Conservation (phyloP, 2,329 filamentous ascomycete species). For the Cryphonectria parasitica region DNA sequence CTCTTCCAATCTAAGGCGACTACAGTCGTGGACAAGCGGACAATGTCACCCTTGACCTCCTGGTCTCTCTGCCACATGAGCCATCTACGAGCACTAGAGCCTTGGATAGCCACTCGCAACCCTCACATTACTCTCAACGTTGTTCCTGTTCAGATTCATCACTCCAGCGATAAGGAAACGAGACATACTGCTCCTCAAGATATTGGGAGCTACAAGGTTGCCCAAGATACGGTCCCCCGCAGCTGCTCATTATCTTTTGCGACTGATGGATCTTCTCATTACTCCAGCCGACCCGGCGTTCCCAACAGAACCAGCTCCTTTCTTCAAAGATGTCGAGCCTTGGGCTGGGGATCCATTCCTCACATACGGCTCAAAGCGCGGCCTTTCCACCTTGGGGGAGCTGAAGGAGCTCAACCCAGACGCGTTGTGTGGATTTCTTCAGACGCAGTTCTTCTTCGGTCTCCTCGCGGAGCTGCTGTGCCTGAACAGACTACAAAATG, state of each 20-base stretch:
- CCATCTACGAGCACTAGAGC: not conserved
- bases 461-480: slow-evolving; percentile 37
- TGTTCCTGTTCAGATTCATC: not conserved
- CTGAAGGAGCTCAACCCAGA: slow-evolving; percentile 32
- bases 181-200: not conserved
- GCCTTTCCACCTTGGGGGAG: slow-evolving; percentile 26
- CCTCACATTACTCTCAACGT: not conserved
- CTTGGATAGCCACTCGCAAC: not conserved
- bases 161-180: not conserved
- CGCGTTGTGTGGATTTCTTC: slow-evolving; percentile 36
- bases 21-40: not conserved
- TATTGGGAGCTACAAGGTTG: no score
- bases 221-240: not conserved
- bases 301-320: slow-evolving; percentile 6
- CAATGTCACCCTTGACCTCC: not conserved
- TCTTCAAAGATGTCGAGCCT: slow-evolving; percentile 20
- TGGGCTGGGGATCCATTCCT: slow-evolving; percentile 37
- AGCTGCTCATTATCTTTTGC: not conserved
- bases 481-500: slow-evolving; percentile 33
- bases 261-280: slow-evolving; percentile 32
- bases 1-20: not conserved
- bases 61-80: not conserved
- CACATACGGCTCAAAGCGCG: slow-evolving; percentile 33
- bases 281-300: slow-evolving; percentile 31
- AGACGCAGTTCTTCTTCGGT: slow-evolving; percentile 42